Base-by-base conservation (phyloP, 2,329 filamentous ascomycete genomes). In the Chaetomium sp. region DNA sequence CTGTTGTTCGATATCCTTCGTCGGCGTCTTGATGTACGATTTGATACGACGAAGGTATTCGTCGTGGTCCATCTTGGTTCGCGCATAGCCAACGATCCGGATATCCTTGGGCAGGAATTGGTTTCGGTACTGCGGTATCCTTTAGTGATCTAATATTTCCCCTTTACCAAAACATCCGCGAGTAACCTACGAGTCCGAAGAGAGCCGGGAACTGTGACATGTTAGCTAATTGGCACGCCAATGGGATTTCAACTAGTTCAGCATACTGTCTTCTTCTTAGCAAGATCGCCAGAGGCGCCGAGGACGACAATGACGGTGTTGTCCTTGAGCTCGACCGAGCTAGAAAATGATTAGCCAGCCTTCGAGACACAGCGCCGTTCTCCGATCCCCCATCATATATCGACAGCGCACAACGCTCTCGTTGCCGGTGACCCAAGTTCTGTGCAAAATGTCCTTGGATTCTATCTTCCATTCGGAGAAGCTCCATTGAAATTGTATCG, bases 1-100 rank as follows among this genome's bases (percentile, higher is more conserved):
- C 73, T 97, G 91, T 75, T 96, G 87, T 78, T 99, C 91, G 65
- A 95, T 86, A 67, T 97, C 94, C 79, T 96, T 95, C 65, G 92
- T 96, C 12, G 94, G 94, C 12, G 91, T 94, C 83, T 99, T 97
- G 79, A 99, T 99, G 78, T 96, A 95, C 59, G 91, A 96, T 76
- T 88, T 92, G 75, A 99, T 91, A 65, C 94, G 85, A 76, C 87
- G 89, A 70, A 97, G 81, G 78, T 89, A 97, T 74, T 99, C 94
- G 62, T 90, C 86, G 69, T 92, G 91, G 77, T 97, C 91, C 94
- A 99, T 99, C 81, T 96, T 96, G 66, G 94, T 99, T 71, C 94
- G 87, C 67, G 94, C 94, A 89, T 99, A 99, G 79, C 94, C 94
- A 68, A 99, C 85, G 71, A 99, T 96, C 74, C 86, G 89, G 75